phyloP scores from a whole-genome alignment of 257 asterid genomes.

The Knoxia roxburghii region DNA sequence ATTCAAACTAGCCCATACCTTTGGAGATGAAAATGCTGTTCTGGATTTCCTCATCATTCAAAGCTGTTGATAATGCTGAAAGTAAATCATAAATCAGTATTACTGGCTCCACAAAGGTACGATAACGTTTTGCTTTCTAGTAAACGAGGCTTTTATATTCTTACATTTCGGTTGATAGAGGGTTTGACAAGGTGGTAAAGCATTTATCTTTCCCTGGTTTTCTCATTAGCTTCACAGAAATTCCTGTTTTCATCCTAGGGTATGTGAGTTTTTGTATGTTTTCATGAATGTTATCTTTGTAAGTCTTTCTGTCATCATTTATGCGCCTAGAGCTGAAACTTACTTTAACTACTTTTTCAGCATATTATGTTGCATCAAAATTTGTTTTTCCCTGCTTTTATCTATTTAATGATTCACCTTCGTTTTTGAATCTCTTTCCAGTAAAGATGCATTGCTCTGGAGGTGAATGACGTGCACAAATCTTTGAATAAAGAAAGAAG shows the following conservation, averaged over 20 bases:
- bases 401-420: not conserved
- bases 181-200: not conserved
- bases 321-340: not conserved
- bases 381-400: not conserved
- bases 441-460: not conserved
- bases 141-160: no score
- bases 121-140: not conserved
- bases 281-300: not conserved
- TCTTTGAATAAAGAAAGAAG: not conserved
- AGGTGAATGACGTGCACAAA: not conserved
- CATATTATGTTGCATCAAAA: not conserved
- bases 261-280: not conserved
- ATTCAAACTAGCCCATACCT: not conserved
- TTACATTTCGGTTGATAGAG: not conserved
- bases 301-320: not conserved
- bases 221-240: not conserved
- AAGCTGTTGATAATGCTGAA: conserved; percentile 1
- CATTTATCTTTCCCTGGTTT: not conserved
- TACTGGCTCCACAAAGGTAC: conserved; percentile 2
- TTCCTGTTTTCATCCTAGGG: not conserved
- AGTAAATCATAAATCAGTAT: not conserved
- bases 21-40: not conserved
- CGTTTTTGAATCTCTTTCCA: not conserved
- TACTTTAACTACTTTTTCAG: not conserved
- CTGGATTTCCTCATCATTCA: conserved; percentile 1